phyloP scores from a whole-genome alignment of 768 basidiomycete genomes.

The Boletus sp. region DNA sequence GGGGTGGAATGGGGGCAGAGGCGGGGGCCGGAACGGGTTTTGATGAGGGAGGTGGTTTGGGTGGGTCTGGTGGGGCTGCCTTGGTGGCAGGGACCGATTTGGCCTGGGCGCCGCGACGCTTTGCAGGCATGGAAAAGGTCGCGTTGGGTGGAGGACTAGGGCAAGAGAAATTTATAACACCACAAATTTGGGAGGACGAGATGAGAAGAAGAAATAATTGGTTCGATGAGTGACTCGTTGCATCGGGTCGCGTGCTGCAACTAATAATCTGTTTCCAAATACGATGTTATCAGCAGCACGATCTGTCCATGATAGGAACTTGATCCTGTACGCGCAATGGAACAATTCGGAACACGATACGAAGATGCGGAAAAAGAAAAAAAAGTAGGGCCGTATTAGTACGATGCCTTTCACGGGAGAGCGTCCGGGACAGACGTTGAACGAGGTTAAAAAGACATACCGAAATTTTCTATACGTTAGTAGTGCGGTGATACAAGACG shows the following conservation, averaged over 20 bases:
- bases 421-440: not conserved
- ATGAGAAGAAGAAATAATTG: constrained; percentile 19
- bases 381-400: constrained; percentile 6
- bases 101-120: constrained; percentile 24
- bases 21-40: constrained; percentile 11
- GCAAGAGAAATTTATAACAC: constrained; percentile 14
- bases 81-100: constrained; percentile 14
- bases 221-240: constrained; percentile 27
- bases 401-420: not conserved
- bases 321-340: constrained; percentile 16
- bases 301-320: constrained; percentile 35
- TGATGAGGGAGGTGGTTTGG: constrained; percentile 10
- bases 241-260: constrained; percentile 27
- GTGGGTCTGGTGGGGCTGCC: constrained; percentile 10
- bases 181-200: constrained; percentile 8
- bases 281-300: constrained; percentile 29
- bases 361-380: not conserved
- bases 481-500: constrained; percentile 10
- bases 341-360: constrained; percentile 20
- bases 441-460: constrained; percentile 5
- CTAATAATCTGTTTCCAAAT: constrained; percentile 21
- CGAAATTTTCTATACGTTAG: not conserved
- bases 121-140: constrained; percentile 27
- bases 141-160: not conserved
- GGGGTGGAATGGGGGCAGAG: not conserved